phyloP scores from a whole-genome alignment of 2,329 filamentous ascomycete species.

The Thelonectria olida region DNA sequence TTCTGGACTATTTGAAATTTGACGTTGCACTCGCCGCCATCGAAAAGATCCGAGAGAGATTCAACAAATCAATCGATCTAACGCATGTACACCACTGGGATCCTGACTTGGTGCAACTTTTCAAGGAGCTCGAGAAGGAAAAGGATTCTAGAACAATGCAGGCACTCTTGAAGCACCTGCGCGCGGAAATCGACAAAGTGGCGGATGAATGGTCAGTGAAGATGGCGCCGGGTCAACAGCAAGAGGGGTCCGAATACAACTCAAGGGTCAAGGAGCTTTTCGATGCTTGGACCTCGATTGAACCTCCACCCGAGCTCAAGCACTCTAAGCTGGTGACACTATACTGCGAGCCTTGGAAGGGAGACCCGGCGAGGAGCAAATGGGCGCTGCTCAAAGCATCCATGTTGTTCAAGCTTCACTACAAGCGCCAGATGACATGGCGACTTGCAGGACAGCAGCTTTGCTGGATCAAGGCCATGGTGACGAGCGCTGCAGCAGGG shows the following conservation, averaged over 20 bases:
- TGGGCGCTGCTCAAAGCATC: slow-evolving; percentile 64
- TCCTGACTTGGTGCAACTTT: slow-evolving; percentile 46
- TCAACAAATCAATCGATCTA: slow-evolving; percentile 39
- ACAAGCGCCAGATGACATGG: slow-evolving; percentile 52
- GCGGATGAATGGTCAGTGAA: slow-evolving; percentile 46
- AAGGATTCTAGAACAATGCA: slow-evolving; percentile 41
- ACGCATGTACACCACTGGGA: slow-evolving; percentile 46
- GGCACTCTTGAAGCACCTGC: slow-evolving; percentile 46
- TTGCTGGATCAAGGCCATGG: slow-evolving; percentile 54
- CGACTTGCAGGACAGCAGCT: slow-evolving; percentile 59
- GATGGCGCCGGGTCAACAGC: slow-evolving; percentile 37
- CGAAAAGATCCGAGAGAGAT: slow-evolving; percentile 44
- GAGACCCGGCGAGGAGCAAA: slow-evolving; percentile 41
- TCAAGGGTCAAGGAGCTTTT: slow-evolving; percentile 48
- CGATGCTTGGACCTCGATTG: slow-evolving; percentile 54
- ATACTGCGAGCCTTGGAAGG: slow-evolving; percentile 40
- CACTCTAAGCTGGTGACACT: slow-evolving; percentile 37
- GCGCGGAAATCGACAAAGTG: slow-evolving; percentile 44
- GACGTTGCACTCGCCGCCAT: slow-evolving; percentile 56
- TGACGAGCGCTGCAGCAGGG: slow-evolving; percentile 25
- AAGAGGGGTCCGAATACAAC: slow-evolving; percentile 36
- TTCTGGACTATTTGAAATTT: slow-evolving; percentile 72
- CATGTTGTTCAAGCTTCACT: slow-evolving; percentile 53
- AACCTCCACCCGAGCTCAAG: slow-evolving; percentile 42
- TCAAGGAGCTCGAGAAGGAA: slow-evolving; percentile 46